Conservation (phyloP, 306 rosid species). For the Astragalus membranaceus region DNA sequence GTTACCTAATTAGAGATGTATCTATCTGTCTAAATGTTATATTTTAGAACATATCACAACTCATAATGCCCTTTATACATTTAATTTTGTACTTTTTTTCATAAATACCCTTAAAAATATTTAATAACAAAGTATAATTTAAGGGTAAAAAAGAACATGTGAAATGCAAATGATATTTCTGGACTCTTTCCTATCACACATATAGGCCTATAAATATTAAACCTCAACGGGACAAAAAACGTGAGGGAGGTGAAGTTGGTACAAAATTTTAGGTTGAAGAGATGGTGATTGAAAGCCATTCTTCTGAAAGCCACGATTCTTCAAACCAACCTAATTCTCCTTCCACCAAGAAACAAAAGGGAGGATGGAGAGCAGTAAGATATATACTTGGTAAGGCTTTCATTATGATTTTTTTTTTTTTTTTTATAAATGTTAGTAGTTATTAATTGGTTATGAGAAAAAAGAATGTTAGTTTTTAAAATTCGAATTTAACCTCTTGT, state of each 20-base stretch:
- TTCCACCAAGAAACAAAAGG: constrained; percentile 8
- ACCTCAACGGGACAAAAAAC: not conserved
- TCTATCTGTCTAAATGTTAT: not conserved
- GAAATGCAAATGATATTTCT: too few relatives aligned
- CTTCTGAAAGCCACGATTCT: constrained; percentile 14
- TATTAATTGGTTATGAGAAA: too few relatives aligned
- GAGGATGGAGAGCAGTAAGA: constrained; percentile 52
- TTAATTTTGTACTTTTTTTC: not conserved
- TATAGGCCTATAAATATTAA: too few relatives aligned
- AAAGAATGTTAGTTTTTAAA: too few relatives aligned
- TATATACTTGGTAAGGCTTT: constrained; percentile 38
- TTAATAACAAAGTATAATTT: not conserved
- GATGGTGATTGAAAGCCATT: constrained; percentile 5
- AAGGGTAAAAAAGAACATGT: not conserved
- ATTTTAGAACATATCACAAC: not conserved
- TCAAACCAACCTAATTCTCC: constrained; percentile 10
- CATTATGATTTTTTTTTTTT: not conserved
- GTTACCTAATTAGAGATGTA: not conserved
- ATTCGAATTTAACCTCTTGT: too few relatives aligned
- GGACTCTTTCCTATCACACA: too few relatives aligned
- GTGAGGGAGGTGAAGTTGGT: not conserved
- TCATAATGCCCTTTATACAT: not conserved
- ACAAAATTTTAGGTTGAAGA: not conserved
- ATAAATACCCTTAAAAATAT: not conserved
- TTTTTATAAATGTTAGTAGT: too few relatives aligned